A percentile compares a stretch with the other conserved stretches of the same genome.
These are phyloP conservation scores for Gossypium longicalyx DNA, from an alignment of 345 rosid genomes.

Conservation along the genomic window DNA sequence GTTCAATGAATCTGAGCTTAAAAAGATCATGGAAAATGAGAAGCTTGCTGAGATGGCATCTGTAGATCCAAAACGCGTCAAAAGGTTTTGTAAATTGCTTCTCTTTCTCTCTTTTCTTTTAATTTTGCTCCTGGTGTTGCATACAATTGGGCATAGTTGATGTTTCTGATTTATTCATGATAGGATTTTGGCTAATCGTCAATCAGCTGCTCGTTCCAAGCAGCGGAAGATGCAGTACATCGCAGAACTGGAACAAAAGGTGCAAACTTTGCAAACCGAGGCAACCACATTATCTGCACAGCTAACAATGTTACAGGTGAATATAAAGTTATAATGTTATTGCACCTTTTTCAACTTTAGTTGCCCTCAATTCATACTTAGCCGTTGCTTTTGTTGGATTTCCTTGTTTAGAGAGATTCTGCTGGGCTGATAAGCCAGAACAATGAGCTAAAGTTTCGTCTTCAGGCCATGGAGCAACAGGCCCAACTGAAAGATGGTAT, in stretches of 20 bases:
- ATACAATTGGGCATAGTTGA: neutral
- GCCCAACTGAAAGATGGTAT: slow-evolving; percentile 57
- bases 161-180: slow-evolving; percentile 3
- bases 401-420: slow-evolving; percentile 45
- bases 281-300: slow-evolving; percentile 81
- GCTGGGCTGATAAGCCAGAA: slow-evolving; percentile 41
- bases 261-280: slow-evolving; percentile 78
- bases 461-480: slow-evolving; percentile 63
- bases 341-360: neutral
- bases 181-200: slow-evolving; percentile 86
- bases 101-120: neutral
- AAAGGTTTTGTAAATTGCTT: slow-evolving; percentile 29
- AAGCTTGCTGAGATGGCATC: slow-evolving; percentile 76
- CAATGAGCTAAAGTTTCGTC: slow-evolving; percentile 56
- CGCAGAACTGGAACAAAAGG: slow-evolving; percentile 77
- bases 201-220: slow-evolving; percentile 84
- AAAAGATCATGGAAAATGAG: slow-evolving; percentile 69
- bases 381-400: neutral
- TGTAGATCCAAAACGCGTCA: slow-evolving; percentile 52
- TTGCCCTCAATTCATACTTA: neutral
- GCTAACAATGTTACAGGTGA: slow-evolving; percentile 71
- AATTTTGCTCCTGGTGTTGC: neutral
- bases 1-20: slow-evolving; percentile 56
- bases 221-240: slow-evolving; percentile 76
- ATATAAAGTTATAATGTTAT: neutral